phyloP scores from a whole-genome alignment of 2,329 filamentous ascomycete genomes.

The Zymoseptoria brevis region DNA sequence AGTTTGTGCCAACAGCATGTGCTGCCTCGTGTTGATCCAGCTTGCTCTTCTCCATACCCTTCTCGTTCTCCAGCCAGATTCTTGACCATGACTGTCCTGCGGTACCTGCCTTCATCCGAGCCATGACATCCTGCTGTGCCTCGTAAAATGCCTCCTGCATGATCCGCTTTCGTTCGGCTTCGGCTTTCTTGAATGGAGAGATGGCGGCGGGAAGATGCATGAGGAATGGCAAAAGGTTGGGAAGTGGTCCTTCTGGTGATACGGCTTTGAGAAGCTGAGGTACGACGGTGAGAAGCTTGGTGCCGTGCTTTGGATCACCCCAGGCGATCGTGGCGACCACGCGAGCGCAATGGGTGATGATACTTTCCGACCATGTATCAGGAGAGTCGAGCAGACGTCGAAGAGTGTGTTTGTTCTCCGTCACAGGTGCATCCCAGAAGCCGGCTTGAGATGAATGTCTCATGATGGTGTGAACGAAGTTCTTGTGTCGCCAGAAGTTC shows the following conservation, averaged over 20 bases:
- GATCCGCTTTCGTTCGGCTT: slow-evolving; percentile 22
- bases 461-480: slow-evolving; percentile 32
- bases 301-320: slow-evolving; percentile 28
- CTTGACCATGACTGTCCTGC: slow-evolving; percentile 22
- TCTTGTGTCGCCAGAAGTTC: slow-evolving; percentile 25
- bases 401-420: slow-evolving; percentile 29
- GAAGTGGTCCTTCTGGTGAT: slow-evolving; percentile 27
- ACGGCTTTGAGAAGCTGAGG: slow-evolving; percentile 29
- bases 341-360: slow-evolving; percentile 29
- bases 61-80: slow-evolving; percentile 28
- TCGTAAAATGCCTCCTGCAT: slow-evolving; percentile 30
- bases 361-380: slow-evolving; percentile 28
- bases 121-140: slow-evolving; percentile 25
- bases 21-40: slow-evolving; percentile 28
- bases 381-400: slow-evolving; percentile 26
- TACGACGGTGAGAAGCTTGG: slow-evolving; percentile 28
- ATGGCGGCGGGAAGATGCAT: slow-evolving; percentile 24
- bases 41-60: slow-evolving; percentile 21
- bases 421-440: slow-evolving; percentile 27
- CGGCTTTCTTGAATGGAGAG: slow-evolving; percentile 26
- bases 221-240: slow-evolving; percentile 30
- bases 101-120: slow-evolving; percentile 19
- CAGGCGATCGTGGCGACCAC: slow-evolving; percentile 28
- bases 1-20: slow-evolving; percentile 28
- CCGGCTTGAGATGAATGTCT: slow-evolving; percentile 22